Evolutionary conservation across 768 basidiomycete genomes (phyloP), one percentile per base, ranked within the genome.

Genomic region (Mycena indigotica): DNA sequence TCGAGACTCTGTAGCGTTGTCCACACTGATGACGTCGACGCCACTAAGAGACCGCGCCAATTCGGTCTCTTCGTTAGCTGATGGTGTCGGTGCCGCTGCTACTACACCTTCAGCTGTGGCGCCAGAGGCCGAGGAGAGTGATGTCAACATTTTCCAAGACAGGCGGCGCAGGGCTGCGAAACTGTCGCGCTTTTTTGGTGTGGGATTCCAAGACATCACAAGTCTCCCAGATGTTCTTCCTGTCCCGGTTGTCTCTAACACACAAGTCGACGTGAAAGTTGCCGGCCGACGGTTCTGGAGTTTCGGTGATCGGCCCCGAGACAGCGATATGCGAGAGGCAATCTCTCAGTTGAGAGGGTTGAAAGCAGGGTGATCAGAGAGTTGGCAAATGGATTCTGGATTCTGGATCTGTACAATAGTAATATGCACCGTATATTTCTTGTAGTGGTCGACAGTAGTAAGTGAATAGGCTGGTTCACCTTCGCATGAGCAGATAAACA

Each of bases 401-500:
- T n/a, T n/a, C n/a, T n/a, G n/a, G n/a, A n/a, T 16, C 28, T 26
- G 28, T 25, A 19, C 23, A 32, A 26, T 25, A 50, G 25, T 51
- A 32, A 35, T 35, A 30, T n/a, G n/a, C n/a, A n/a, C 50, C 5
- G 41, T 53, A 55, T 62, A 53, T 52, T 51, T 59, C 61, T 30
- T 45, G 56, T 28, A 40, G 52, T 64, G 52, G 35, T 54, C 40
- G 30, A 53, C 23, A 41, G 52, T 64, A 30, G 56, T 56, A 55
- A 38, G 40, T 46, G 52, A 45, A 50, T 40, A 39, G 25, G 46
- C 19, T 17, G 38, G 19, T 45, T 50, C 76, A 92, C 77, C 85
- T 87, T 66, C 95, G 81, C 75, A 98, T 83, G 29, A 98, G 80
- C 39, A 97, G 76, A 72, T 93, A 98, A 53, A 98, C 82, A 49